A percentile compares a stretch with the other conserved stretches of the same genome.
Conservation (phyloP, 441 rosid genomes). For the Theobroma grandiflorum region DNA sequence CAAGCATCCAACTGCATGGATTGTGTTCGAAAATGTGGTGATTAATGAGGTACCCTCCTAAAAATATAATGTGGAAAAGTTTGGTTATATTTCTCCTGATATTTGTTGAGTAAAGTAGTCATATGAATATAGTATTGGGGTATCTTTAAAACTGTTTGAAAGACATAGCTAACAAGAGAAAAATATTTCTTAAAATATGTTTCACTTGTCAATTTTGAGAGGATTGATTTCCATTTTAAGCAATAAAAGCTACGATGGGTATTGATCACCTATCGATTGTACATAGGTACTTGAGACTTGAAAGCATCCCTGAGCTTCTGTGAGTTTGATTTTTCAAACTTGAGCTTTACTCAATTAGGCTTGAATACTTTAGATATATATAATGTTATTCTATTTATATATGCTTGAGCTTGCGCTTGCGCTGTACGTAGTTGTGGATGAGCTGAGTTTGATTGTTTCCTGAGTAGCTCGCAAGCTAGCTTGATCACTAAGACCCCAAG, state of each 20-base stretch:
- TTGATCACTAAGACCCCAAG: not conserved
- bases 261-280: not conserved
- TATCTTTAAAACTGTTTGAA: too few species aligned
- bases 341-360: not conserved
- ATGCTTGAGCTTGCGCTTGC: not conserved
- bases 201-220: not conserved
- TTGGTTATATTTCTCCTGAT: too few species aligned
- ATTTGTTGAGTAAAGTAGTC: too few species aligned
- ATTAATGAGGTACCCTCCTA: too few species aligned
- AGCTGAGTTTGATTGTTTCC: not conserved
- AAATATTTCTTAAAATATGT: too few species aligned
- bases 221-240: conserved; percentile 10
- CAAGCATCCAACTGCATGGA: too few species aligned
- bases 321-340: not conserved
- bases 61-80: too few species aligned
- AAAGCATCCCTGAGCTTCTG: not conserved
- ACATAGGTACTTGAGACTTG: not conserved
- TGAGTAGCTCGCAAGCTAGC: not conserved
- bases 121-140: too few species aligned
- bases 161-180: too few species aligned
- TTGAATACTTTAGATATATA: not conserved
- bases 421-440: not conserved
- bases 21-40: too few species aligned
- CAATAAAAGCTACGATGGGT: not conserved
- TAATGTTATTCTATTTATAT: not conserved